Percentiles rank a stretch among this genome's conserved stretches.
Evolutionary conservation across 2,329 filamentous ascomycete species (phyloP).

Genomic region (Alternaria tenuissima): DNA sequence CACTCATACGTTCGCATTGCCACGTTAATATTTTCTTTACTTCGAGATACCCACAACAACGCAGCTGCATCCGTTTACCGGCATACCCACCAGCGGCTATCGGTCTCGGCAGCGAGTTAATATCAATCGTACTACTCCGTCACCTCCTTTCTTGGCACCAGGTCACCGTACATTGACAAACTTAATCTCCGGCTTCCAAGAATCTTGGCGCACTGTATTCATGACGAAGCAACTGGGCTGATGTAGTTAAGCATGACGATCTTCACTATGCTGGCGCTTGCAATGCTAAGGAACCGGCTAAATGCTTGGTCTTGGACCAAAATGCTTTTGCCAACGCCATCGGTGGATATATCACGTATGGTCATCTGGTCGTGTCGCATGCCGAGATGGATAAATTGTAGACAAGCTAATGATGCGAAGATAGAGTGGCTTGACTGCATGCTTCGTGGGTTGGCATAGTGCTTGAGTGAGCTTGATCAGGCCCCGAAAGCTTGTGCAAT

Average conservation of each 20-base stretch:
- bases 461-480: constrained; percentile 26
- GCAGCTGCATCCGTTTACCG: not conserved
- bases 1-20: not conserved
- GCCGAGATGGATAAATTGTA: constrained; percentile 21
- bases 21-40: not conserved
- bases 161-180: not conserved
- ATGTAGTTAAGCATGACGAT: constrained; percentile 5
- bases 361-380: constrained; percentile 18
- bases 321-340: constrained; percentile 30
- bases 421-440: constrained; percentile 23
- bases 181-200: constrained; percentile 2
- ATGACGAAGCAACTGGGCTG: constrained; percentile 8
- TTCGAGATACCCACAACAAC: constrained; percentile 1
- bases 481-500: constrained; percentile 11
- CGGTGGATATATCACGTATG: constrained; percentile 5
- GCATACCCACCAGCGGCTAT: not conserved
- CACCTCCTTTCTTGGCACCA: constrained; percentile 7
- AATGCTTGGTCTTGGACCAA: constrained; percentile 30
- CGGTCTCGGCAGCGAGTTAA: constrained; percentile 3
- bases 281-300: constrained; percentile 36
- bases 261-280: constrained; percentile 1
- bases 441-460: constrained; percentile 19
- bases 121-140: constrained; percentile 4
- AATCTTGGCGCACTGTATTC: constrained; percentile 19
- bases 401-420: constrained; percentile 19